phyloP scores from a whole-genome alignment of 2,329 filamentous ascomycete species.

The Phyllosticta citriasiana region DNA sequence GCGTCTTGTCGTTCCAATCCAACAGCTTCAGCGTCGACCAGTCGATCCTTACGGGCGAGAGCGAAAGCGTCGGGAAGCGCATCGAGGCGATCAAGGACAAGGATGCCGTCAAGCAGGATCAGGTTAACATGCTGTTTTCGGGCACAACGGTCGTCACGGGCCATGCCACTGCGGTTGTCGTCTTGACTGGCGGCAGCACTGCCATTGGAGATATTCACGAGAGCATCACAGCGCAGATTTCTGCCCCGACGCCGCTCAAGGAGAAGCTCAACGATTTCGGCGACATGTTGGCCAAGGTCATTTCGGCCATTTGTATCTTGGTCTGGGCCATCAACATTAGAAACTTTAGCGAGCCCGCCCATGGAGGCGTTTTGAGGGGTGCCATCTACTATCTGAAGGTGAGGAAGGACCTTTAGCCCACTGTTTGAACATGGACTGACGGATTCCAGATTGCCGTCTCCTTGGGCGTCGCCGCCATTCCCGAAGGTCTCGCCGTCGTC shows the following conservation, averaged over 20 bases:
- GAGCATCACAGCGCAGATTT: constrained; percentile 96
- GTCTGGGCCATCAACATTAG: constrained; percentile 99
- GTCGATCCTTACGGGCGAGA: constrained; percentile 93
- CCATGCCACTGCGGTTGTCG: constrained; percentile 82
- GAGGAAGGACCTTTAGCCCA: constrained; percentile 3
- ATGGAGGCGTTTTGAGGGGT: constrained; percentile 90
- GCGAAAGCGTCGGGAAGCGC: constrained; percentile 91
- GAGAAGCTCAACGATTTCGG: constrained; percentile 99
- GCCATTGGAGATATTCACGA: constrained; percentile 98
- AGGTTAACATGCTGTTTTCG: constrained; percentile 96
- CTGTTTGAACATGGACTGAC: neutral
- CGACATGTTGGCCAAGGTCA: constrained; percentile 92
- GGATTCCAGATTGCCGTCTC: constrained; percentile 70
- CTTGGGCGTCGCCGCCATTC: constrained; percentile 93
- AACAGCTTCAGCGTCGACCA: constrained; percentile 97
- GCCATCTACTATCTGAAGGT: constrained; percentile 96
- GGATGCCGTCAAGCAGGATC: constrained; percentile 91
- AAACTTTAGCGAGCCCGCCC: constrained; percentile 90
- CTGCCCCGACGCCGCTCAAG: constrained; percentile 91
- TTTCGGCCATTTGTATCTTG: constrained; percentile 89
- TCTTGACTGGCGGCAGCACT: constrained; percentile 77
- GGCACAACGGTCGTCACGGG: constrained; percentile 95
- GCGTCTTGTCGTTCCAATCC: constrained; percentile 81
- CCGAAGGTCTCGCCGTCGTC: constrained; percentile 92
- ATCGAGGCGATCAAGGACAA: constrained; percentile 58